Base-by-base conservation (phyloP, 768 basidiomycete species). In the Rhizopogon salebrosus region DNA sequence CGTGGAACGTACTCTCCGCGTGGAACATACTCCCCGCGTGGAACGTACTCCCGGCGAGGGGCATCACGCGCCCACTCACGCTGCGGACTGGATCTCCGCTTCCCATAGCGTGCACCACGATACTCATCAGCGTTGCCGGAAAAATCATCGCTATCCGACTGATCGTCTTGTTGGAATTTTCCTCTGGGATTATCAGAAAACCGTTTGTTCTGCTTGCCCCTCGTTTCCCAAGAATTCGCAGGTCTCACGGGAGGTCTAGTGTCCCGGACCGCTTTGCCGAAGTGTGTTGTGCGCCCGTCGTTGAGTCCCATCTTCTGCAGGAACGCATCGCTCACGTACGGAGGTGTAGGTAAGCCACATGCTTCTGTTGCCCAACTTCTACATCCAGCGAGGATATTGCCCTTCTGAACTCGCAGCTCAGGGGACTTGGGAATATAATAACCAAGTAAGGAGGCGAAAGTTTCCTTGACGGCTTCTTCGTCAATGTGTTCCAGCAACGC, bases 401-500 rank as follows among this genome's bases (percentile, higher is more conserved):
- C 58, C 49, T 71, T 71, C 38, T 68, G 62, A 2, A 75, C 60
- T 26, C 81, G 72, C 42, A 92, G 60, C 39, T 82, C 75, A 6
- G 64, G 64, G 1, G 71, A 51, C 56, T 80, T 79, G 39, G 77
- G 67, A 34, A 82, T 60, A 69, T 91, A 92, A 71, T 83, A 92
- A 1, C 91, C 92, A 18, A 92, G 67, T 50, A 85, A 65, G 13
- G 84, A 81, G 20, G 80, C 74, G 61, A 89, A 84, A 1, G 85
- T 80, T 49, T 84, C 82, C 41, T 72, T 69, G 41, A 91, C 60
- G 3, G 79, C 78, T 3, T 75, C 76, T 20, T 70, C 64, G 59
- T 87, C 79, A 10, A 83, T 48, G 4, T 60, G 63, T 11, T 53
- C 24, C 6, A 68, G 62, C 40, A 80, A 54, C 24, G 69, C 61